A percentile compares a stretch with the other conserved stretches of the same genome.
Conservation (phyloP, 2,329 filamentous ascomycete species). For the Calonectria pauciramosa region DNA sequence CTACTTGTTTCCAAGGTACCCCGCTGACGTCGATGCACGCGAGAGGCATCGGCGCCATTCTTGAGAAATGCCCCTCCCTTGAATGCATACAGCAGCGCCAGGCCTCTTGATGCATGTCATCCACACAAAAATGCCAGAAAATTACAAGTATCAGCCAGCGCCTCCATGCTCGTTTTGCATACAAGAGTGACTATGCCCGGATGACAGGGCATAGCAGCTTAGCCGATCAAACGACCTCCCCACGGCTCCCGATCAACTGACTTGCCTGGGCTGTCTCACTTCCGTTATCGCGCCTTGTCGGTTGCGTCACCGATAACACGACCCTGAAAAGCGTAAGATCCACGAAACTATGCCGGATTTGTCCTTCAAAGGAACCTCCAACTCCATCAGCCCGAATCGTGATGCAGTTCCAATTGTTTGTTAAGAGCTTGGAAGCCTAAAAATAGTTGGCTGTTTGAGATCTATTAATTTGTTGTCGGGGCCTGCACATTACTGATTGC, state of each 20-base stretch:
- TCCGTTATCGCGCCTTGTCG: constrained; percentile 19
- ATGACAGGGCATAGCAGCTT: constrained; percentile 14
- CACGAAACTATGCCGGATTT: constrained; percentile 5
- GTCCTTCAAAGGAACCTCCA: not conserved
- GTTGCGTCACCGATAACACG: constrained; percentile 30
- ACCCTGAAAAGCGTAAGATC: not conserved
- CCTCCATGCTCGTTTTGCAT: not conserved
- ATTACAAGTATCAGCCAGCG: not conserved
- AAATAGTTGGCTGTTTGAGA: not conserved
- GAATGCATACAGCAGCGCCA: not conserved
- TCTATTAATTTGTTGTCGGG: not conserved
- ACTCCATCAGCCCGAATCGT: not conserved
- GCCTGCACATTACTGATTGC: not conserved
- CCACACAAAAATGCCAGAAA: not conserved
- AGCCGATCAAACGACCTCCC: constrained; percentile 25
- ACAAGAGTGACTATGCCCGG: constrained; percentile 10
- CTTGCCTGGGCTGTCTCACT: constrained; percentile 17
- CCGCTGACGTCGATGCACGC: constrained; percentile 25
- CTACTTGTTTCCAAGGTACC: constrained; percentile 4
- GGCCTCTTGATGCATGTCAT: constrained; percentile 1
- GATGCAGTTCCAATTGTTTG: not conserved
- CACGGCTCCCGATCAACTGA: constrained; percentile 22
- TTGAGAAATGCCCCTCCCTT: constrained; percentile 5
- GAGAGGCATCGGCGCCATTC: constrained; percentile 18
- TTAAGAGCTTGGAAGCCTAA: not conserved